A percentile compares a stretch with the other conserved stretches of the same genome.
These are phyloP conservation scores for Pseudocercospora ulei DNA, from an alignment of 2,329 filamentous ascomycete species.

Conservation along the genomic window DNA sequence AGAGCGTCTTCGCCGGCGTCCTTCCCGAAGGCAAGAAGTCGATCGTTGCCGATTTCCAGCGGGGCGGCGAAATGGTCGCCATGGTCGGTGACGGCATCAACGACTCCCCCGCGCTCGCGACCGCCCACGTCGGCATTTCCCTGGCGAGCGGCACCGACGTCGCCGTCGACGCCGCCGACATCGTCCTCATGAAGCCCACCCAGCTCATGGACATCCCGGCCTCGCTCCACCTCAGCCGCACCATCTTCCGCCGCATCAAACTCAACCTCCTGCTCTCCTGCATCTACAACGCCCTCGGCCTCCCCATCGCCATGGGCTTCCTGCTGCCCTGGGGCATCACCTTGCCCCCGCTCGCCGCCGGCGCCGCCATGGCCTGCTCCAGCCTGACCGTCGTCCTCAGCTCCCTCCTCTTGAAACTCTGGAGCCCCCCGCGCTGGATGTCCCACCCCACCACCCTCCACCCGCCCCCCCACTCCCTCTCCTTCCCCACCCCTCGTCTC, in stretches of 20 bases:
- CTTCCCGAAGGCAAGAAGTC: slow-evolving; percentile 83
- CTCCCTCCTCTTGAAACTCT: slow-evolving; percentile 74
- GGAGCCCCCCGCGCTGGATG: slow-evolving; percentile 81
- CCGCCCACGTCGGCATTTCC: slow-evolving; percentile 84
- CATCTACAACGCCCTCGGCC: slow-evolving; percentile 78
- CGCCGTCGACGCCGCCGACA: slow-evolving; percentile 91
- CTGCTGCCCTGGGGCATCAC: slow-evolving; percentile 82
- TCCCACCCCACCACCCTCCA: too few relatives aligned
- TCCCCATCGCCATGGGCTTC: slow-evolving; percentile 94
- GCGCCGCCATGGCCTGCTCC: slow-evolving; percentile 83
- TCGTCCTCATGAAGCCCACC: slow-evolving; percentile 88
- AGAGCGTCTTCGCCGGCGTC: slow-evolving; percentile 75
- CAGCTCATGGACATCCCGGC: slow-evolving; percentile 90
- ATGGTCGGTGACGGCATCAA: slow-evolving; percentile 99
- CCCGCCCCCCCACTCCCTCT: too few relatives aligned
- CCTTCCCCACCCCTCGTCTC: too few relatives aligned
- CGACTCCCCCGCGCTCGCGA: slow-evolving; percentile 88
- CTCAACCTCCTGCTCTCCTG: slow-evolving; percentile 88
- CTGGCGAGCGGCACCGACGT: slow-evolving; percentile 90
- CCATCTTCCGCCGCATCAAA: slow-evolving; percentile 88
- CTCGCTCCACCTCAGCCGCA: slow-evolving; percentile 66
- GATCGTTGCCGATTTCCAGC: slow-evolving; percentile 70
- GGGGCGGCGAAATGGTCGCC: slow-evolving; percentile 65
- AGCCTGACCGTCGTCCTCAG: slow-evolving; percentile 83
- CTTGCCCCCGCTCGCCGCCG: slow-evolving; percentile 87